Conservation (phyloP, 768 basidiomycete species). For the Cystofilobasidium bisporidii region DNA sequence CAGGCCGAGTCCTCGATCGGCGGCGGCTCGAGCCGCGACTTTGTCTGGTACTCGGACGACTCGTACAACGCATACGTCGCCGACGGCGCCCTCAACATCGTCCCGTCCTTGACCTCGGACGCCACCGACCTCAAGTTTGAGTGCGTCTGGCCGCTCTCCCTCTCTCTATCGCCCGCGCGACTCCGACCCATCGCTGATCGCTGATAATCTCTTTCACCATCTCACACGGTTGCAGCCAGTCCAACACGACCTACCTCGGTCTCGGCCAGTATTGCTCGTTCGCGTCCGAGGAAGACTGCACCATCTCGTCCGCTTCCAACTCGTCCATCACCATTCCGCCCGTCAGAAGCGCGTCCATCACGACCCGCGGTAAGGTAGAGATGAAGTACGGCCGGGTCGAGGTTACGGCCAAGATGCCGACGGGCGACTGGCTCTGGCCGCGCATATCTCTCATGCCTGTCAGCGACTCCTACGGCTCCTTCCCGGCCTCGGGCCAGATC, state of each 20-base stretch:
- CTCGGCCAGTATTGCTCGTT: conserved; percentile 10
- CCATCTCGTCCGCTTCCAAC: conserved; percentile 4
- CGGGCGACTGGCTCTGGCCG: conserved; percentile 30
- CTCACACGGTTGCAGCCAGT: background rate
- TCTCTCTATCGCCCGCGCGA: no score
- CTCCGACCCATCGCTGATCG: no score
- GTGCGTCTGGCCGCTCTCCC: background rate
- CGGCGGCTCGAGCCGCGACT: conserved; percentile 40
- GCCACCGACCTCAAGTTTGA: conserved; percentile 29
- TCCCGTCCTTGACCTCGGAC: conserved; percentile 72
- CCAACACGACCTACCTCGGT: background rate
- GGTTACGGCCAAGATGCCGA: conserved; percentile 21
- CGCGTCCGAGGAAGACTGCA: background rate
- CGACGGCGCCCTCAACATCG: conserved; percentile 64
- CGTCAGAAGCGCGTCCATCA: conserved; percentile 2
- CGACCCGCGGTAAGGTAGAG: conserved; percentile 11
- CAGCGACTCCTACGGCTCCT: conserved; percentile 12
- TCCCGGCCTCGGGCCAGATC: conserved; percentile 20
- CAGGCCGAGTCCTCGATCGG: conserved; percentile 65
- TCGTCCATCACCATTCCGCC: conserved; percentile 7
- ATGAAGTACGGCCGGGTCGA: conserved; percentile 24
- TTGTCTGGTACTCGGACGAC: conserved; percentile 9
- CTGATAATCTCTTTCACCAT: background rate
- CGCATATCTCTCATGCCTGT: conserved; percentile 23
- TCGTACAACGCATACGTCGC: conserved; percentile 31